phyloP scores from a whole-genome alignment of 225 moss, liverwort and hornwort species.

The Asterella californica region DNA sequence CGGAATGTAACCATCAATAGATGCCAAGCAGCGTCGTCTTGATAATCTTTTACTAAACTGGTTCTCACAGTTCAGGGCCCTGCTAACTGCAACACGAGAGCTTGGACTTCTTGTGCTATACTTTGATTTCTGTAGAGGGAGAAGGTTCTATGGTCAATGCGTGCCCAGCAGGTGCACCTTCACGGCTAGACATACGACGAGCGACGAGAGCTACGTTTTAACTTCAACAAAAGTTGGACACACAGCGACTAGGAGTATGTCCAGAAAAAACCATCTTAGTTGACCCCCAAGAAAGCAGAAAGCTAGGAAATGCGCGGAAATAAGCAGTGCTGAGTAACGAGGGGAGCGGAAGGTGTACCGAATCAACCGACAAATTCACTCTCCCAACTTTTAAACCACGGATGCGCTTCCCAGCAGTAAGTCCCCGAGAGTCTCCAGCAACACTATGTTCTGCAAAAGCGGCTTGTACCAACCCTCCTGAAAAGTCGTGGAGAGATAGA shows the following conservation, averaged over 20 bases:
- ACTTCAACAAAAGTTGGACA: too few relatives aligned
- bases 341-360: background rate
- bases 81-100: slow-evolving; percentile 1
- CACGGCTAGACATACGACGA: background rate
- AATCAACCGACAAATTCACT: background rate
- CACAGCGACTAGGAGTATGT: background rate
- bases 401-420: background rate
- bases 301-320: too few relatives aligned
- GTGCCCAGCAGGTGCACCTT: background rate
- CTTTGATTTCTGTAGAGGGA: slow-evolving; percentile 23
- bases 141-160: background rate
- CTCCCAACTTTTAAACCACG: slow-evolving; percentile 4
- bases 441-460: background rate
- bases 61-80: slow-evolving; percentile 3
- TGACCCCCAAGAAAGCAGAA: background rate
- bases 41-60: background rate
- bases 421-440: background rate
- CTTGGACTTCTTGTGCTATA: slow-evolving; percentile 7
- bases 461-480: background rate
- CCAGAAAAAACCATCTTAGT: background rate
- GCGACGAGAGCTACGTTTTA: background rate
- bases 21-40: slow-evolving; percentile 12
- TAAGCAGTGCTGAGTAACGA: background rate
- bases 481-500: too few relatives aligned
- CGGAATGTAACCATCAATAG: background rate